Base-by-base conservation (phyloP, 2,329 filamentous ascomycete species). In the Stenocarpella maydis region DNA sequence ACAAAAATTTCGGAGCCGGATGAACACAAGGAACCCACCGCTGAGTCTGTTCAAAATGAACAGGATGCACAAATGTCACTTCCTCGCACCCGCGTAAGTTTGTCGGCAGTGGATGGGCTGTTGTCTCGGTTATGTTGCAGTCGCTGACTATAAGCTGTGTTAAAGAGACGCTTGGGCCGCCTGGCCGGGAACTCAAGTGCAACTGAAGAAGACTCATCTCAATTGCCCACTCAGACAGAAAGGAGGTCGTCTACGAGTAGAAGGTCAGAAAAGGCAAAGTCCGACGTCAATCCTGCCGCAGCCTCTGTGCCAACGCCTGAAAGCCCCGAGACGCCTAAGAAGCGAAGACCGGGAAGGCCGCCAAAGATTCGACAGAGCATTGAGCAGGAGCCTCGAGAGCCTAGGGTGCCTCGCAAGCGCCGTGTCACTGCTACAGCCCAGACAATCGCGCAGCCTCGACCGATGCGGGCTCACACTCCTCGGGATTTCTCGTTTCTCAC, bases 351-450 rank as follows among this genome's bases (percentile, higher is more conserved):
- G 12, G 67, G 69, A 37, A 65, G 67, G 31, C 67, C 67, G 14
- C 69, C 69, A 37, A 69, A 69, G 41, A 69, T 64, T 24, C 63
- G 61, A 39, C 67, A 69, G 28, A 64, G 61, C 26, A 67, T 71
- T 43, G 69, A 71, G 26, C 61, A 69, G n/a, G 63, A 69, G 63
- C 69, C 69, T 14, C 65, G 54, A 58, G 61, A 69, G 63, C 69
- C 69, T 19, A 50, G 53, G 28, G 47, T 58, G 17, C 63, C 63
- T 39, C 68, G 54, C 26, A 52, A 60, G 34, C 50, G 63, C 28
- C 67, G 55, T 31, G 67, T 43, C 54, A 50, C 34, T 9, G 49
- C 54, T 19, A 39, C 55, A 28, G 49, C 24, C 15, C 43, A 58
- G 26, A 64, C 31, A 6, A 52, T 66, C 21, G 67, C 65, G 34